Evolutionary conservation across 2,329 filamentous ascomycete genomes (phyloP), one percentile per base, ranked within the genome.

Genomic region (Pseudocercospora vitis): DNA sequence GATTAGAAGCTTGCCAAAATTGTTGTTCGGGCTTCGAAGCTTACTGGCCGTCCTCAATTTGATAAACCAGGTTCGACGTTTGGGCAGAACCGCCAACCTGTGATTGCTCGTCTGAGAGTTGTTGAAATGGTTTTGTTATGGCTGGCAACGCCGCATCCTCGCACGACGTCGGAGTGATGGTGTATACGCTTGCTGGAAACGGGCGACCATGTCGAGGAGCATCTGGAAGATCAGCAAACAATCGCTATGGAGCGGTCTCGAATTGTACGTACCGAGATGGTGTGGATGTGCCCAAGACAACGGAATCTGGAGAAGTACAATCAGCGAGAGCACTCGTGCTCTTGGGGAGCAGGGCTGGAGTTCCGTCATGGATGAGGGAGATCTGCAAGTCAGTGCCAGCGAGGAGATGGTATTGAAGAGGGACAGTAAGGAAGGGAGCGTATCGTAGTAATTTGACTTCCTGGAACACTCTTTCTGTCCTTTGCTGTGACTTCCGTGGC

Each of bases 281-380:
- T 62, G 53, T 35, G 65, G 65, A 48, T 59, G 57, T 45, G 63
- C 64, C 18, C 51, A 60, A 44, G 57, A 62, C 24, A 52, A 47
- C 39, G 60, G 55, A 18, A 62, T 57, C 61, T 68, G 65, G 51
- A 53, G 40, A 42, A 61, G 48, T 31, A 52, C 56, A 48, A 67
- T 66, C 59, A 69, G 63, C 51, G 62, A 57, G 42, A 68, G 59
- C 21, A 63, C 39, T 52, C 56, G 52, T 35, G 50, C 51, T 50
- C 57, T 60, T 49, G 53, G 42, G 7, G 48, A 50, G 53, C 52
- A 53, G 49, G 19, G 50, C 21, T 45, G 53, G 49, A 42, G 46
- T 45, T 28, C 53, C 50, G 44, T 52, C 62, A 65, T 65, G 29
- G 42, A 29, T 44, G 58, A 44, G 24, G 35, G 16, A 49, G 50